Conservation (phyloP, 2,329 filamentous ascomycete species). For the Hypoxylon sp. region DNA sequence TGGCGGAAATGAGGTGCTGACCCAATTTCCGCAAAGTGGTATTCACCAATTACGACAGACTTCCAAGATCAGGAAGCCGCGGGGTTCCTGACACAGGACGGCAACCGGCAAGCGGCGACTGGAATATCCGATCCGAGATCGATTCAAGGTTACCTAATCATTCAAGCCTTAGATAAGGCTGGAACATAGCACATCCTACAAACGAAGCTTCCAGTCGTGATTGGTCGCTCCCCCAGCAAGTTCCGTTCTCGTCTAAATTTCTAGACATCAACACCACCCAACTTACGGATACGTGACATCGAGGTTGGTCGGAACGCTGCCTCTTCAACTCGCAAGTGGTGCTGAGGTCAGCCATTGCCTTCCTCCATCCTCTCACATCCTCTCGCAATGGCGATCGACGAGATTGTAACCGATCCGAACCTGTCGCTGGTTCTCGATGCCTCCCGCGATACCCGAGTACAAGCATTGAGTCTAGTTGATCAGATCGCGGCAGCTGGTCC, state of each 20-base stretch:
- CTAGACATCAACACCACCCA: constrained; percentile 23
- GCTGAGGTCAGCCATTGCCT: not conserved
- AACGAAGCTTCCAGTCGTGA: constrained; percentile 7
- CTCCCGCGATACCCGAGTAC: constrained; percentile 79
- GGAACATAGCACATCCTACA: not conserved
- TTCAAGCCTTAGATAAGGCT: constrained; percentile 22
- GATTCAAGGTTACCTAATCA: not conserved
- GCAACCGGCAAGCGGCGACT: constrained; percentile 26
- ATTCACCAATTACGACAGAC: constrained; percentile 30
- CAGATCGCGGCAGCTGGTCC: constrained; percentile 64
- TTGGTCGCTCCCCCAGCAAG: constrained; percentile 30
- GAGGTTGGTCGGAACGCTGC: not conserved
- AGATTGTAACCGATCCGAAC: constrained; percentile 74
- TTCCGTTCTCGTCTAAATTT: constrained; percentile 11
- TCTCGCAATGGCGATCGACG: constrained; percentile 66
- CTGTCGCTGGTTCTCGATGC: constrained; percentile 79
- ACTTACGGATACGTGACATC: not conserved
- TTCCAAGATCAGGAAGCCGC: not conserved
- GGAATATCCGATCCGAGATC: constrained; percentile 27
- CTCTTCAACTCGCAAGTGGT: not conserved
- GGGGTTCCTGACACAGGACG: not conserved
- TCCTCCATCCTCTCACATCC: constrained; percentile 14
- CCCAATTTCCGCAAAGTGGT: constrained; percentile 23
- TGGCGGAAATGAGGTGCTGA: constrained; percentile 27
- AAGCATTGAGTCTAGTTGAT: constrained; percentile 77